phyloP scores from a whole-genome alignment of 2,329 filamentous ascomycete genomes.

The Apiospora marii region DNA sequence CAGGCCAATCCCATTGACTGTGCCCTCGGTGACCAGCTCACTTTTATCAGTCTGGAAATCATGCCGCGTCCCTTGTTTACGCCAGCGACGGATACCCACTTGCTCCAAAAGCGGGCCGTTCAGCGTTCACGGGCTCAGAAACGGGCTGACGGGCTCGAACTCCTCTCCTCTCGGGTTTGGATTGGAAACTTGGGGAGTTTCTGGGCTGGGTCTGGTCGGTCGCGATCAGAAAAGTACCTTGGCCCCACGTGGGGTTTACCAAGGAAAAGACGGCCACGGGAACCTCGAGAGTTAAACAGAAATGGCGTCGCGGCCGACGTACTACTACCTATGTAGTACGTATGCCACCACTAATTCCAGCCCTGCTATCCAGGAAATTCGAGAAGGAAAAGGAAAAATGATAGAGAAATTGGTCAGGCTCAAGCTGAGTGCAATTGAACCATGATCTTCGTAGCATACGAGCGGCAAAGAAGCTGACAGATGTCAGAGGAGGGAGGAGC shows the following conservation, averaged over 20 bases:
- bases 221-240: background rate
- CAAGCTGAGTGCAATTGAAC: background rate
- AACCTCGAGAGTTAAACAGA: background rate
- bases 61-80: background rate
- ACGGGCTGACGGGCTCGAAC: background rate
- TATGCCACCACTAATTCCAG: background rate
- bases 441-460: background rate
- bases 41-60: background rate
- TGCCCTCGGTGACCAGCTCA: no score
- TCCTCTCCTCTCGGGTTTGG: no score
- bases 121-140: no score
- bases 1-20: background rate
- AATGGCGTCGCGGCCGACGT: background rate
- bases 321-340: no score
- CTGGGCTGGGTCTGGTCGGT: background rate
- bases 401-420: background rate
- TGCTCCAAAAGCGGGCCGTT: background rate
- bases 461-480: background rate
- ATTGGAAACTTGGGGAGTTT: background rate
- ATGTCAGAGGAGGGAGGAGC: background rate
- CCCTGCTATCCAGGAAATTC: background rate
- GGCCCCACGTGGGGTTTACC: background rate
- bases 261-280: background rate
- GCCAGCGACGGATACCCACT: background rate
- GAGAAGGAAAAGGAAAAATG: background rate